A percentile compares a stretch with the other conserved stretches of the same genome.
Conservation (phyloP, 352 stramenopile species). For the Phytophthora nicotianae region DNA sequence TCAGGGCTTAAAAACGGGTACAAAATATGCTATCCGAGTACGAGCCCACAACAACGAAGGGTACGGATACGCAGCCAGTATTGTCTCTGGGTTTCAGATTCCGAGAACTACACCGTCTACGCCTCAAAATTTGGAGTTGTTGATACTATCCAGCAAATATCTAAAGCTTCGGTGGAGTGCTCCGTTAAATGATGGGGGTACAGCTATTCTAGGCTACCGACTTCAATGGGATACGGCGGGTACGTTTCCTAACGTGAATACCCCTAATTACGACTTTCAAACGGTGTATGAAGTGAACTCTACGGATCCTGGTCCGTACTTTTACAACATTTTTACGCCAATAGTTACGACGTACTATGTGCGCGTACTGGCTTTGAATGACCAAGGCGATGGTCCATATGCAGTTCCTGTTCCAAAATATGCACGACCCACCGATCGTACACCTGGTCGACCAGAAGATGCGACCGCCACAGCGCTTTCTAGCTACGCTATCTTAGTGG, state of each 20-base stretch:
- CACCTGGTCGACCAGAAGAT: constrained; percentile 76
- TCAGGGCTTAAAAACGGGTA: constrained; percentile 52
- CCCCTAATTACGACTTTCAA: constrained; percentile 5
- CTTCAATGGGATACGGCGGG: constrained; percentile 92
- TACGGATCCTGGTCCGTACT: constrained; percentile 72
- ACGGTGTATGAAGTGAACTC: background rate
- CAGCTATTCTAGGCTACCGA: constrained; percentile 83
- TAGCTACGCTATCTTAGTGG: constrained; percentile 91
- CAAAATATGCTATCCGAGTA: constrained; percentile 67
- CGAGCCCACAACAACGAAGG: constrained; percentile 67
- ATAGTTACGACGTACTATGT: constrained; percentile 79
- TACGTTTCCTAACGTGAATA: constrained; percentile 5
- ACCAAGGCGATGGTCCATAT: constrained; percentile 72
- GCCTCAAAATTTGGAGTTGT: constrained; percentile 47
- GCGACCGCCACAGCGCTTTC: constrained; percentile 79
- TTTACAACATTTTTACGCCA: constrained; percentile 91
- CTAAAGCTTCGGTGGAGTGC: constrained; percentile 83
- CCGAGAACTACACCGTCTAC: constrained; percentile 48
- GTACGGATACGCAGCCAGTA: constrained; percentile 56
- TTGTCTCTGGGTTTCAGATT: constrained; percentile 55
- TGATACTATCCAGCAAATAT: constrained; percentile 64
- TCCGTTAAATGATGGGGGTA: constrained; percentile 71
- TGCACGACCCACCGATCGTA: constrained; percentile 63
- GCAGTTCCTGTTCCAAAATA: constrained; percentile 52
- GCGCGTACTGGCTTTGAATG: constrained; percentile 93